A percentile compares a stretch with the other conserved stretches of the same genome.
Evolutionary conservation across 2,329 filamentous ascomycete genomes (phyloP).

Genomic region (Nemania abortiva): DNA sequence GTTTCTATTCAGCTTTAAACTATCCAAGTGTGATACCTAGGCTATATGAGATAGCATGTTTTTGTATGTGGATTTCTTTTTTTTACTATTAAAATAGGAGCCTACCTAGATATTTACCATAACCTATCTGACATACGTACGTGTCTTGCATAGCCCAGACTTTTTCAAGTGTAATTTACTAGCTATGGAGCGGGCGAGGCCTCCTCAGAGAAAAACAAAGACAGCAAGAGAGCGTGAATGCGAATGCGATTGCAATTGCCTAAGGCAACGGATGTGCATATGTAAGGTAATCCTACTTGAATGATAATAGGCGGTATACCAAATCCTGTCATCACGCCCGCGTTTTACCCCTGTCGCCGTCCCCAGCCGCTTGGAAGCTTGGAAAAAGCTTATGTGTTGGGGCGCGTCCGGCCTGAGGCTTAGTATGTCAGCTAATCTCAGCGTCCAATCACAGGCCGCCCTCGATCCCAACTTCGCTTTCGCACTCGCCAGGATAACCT

Average conservation of each 20-base stretch:
- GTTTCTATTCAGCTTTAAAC: too few relatives aligned
- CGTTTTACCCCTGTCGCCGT: neutral
- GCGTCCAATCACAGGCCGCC: conserved; percentile 24
- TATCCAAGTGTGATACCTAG: too few relatives aligned
- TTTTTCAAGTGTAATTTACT: too few relatives aligned
- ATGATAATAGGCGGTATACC: neutral
- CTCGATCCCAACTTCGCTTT: conserved; percentile 20
- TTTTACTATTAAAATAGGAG: neutral
- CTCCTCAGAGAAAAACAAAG: neutral
- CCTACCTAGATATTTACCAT: neutral
- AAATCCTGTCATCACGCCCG: neutral
- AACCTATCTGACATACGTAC: neutral
- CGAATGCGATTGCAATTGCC: neutral
- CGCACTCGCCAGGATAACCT: conserved; percentile 20
- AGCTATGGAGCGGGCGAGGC: neutral
- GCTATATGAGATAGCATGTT: neutral
- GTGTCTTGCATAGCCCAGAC: neutral
- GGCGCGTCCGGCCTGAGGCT: neutral
- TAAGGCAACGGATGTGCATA: neutral
- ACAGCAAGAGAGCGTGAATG: neutral
- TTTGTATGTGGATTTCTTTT: neutral
- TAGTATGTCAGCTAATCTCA: conserved; percentile 12
- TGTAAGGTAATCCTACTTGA: neutral
- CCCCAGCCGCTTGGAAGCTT: neutral
- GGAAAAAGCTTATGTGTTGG: conserved; percentile 21